Conservation (phyloP, 495 filamentous ascomycete species). For the Lasiosphaeria miniovina region DNA sequence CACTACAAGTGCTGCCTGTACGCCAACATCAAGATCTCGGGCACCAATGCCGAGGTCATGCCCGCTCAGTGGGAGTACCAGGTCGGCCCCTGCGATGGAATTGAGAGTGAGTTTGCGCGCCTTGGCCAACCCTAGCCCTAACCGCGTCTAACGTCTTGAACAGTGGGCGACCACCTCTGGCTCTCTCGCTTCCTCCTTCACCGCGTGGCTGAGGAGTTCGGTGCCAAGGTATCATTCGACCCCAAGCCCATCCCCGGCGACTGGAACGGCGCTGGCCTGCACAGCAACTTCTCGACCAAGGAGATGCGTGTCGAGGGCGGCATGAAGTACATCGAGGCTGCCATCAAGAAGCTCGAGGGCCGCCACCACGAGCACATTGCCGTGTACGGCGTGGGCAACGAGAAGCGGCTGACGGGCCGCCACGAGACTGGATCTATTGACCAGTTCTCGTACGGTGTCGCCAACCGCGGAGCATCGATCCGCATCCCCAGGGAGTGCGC, state of each 20-base stretch:
- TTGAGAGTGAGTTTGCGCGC: constrained; percentile 47
- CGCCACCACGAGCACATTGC: constrained; percentile 94
- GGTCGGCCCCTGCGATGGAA: constrained; percentile 89
- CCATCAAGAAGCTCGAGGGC: constrained; percentile 63
- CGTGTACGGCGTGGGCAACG: constrained; percentile 96
- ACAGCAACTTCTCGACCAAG: constrained; percentile 87
- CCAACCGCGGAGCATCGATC: constrained; percentile 86
- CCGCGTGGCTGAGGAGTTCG: constrained; percentile 96
- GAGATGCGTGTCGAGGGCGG: constrained; percentile 87
- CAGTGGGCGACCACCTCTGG: constrained; percentile 96
- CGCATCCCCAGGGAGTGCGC: constrained; percentile 89
- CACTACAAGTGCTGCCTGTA: constrained; percentile 98
- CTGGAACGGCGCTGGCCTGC: constrained; percentile 99
- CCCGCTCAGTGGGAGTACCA: constrained; percentile 99
- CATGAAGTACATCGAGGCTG: constrained; percentile 86
- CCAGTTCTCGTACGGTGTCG: constrained; percentile 91
- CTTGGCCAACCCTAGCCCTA: background rate
- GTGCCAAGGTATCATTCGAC: constrained; percentile 91
- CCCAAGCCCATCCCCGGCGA: constrained; percentile 98
- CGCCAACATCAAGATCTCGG: constrained; percentile 88
- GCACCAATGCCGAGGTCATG: constrained; percentile 94
- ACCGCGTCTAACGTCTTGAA: constrained; percentile 11
- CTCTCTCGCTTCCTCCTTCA: constrained; percentile 92
- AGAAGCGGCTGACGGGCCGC: constrained; percentile 80
- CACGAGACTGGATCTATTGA: constrained; percentile 95